Evolutionary conservation across 306 rosid species (phyloP).

Genomic region (Crotalaria pallida): DNA sequence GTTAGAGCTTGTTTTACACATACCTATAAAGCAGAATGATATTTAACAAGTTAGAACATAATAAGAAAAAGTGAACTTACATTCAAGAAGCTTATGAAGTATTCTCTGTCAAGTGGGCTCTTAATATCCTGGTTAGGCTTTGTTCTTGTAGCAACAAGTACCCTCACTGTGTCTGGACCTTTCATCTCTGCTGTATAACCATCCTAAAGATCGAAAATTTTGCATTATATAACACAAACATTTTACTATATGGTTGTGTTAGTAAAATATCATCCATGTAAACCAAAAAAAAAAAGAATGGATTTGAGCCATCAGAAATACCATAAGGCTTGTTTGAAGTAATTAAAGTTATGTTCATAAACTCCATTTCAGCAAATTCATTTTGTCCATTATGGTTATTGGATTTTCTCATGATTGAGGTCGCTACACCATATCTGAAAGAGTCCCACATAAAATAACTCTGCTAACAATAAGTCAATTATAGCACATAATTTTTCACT

Average conservation of each 20-base stretch:
- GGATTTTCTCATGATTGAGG: constrained; percentile 69
- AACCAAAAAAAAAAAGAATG: constrained; percentile 45
- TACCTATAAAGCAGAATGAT: background rate
- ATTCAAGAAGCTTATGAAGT: constrained; percentile 58
- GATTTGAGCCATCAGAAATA: constrained; percentile 71
- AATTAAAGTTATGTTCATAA: constrained; percentile 71
- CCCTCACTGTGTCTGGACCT: constrained; percentile 57
- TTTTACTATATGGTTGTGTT: background rate
- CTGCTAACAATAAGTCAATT: constrained; percentile 36
- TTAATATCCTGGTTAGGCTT: constrained; percentile 47
- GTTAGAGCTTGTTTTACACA: background rate
- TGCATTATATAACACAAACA: background rate
- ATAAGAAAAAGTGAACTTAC: constrained; percentile 32
- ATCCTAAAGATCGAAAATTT: constrained; percentile 59
- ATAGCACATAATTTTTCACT: constrained; percentile 11
- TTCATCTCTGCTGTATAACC: constrained; percentile 68
- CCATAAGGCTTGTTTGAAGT: constrained; percentile 90
- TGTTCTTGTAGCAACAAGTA: constrained; percentile 87
- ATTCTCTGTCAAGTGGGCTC: constrained; percentile 66
- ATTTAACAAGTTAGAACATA: background rate
- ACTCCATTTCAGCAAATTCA: constrained; percentile 86
- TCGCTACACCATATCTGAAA: constrained; percentile 73
- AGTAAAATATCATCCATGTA: background rate
- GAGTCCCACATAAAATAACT: constrained; percentile 97
- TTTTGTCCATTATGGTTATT: constrained; percentile 40